Evolutionary conservation across 495 filamentous ascomycete species (phyloP).

Genomic region (Venustampulla echinocandica): DNA sequence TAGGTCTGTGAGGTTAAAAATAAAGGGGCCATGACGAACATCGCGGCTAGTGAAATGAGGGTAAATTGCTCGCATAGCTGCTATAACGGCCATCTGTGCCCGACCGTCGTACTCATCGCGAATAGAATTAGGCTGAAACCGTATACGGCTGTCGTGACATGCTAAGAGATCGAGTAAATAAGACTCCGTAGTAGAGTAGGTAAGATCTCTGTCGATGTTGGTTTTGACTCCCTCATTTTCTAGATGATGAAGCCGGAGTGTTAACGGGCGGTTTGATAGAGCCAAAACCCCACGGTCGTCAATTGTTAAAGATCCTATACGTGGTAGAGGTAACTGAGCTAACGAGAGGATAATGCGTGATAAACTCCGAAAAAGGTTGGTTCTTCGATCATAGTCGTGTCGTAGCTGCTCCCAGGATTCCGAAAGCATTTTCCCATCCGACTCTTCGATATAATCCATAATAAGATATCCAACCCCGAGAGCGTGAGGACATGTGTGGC

Average conservation of each 20-base stretch:
- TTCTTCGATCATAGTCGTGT: slow-evolving; percentile 10
- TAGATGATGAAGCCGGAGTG: slow-evolving; percentile 15
- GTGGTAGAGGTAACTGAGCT: slow-evolving; percentile 13
- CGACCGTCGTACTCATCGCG: slow-evolving; percentile 20
- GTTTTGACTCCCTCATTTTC: slow-evolving; percentile 27
- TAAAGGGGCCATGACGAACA: slow-evolving; percentile 23
- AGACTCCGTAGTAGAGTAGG: slow-evolving; percentile 24
- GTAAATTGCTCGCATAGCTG: slow-evolving; percentile 25
- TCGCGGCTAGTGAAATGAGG: slow-evolving; percentile 19
- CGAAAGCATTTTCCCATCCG: slow-evolving; percentile 28
- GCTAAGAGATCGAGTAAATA: slow-evolving; percentile 24
- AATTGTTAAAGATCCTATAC: slow-evolving; percentile 25
- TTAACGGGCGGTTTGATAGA: slow-evolving; percentile 24
- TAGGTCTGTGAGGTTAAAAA: slow-evolving; percentile 25
- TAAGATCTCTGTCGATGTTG: slow-evolving; percentile 23
- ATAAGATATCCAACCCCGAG: slow-evolving; percentile 23
- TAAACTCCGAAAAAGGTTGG: slow-evolving; percentile 21
- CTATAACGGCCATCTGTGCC: slow-evolving; percentile 22
- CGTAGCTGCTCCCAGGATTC: slow-evolving; percentile 24
- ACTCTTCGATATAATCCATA: slow-evolving; percentile 26
- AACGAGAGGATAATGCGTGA: slow-evolving; percentile 18
- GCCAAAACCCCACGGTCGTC: slow-evolving; percentile 16
- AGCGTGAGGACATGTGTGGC: not conserved
- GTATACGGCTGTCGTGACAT: slow-evolving; percentile 25
- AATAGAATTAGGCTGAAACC: slow-evolving; percentile 28